Conservation (phyloP, 2,329 filamentous ascomycete genomes). For the Monosporascus sp. region DNA sequence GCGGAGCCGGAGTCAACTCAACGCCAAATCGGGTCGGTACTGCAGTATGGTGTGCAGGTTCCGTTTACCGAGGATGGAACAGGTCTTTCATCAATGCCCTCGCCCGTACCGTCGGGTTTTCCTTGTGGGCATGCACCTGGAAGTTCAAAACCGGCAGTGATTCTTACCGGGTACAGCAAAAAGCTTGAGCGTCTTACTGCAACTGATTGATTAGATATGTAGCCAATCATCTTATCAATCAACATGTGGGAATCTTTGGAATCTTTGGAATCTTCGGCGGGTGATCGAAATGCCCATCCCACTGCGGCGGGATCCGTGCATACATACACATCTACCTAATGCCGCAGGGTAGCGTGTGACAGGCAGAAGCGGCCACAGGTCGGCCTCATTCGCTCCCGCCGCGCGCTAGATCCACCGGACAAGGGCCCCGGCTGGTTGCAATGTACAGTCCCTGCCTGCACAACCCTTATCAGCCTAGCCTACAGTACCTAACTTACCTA, state of each 20-base stretch:
- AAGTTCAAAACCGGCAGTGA: no score
- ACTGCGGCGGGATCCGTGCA: background rate
- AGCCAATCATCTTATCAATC: background rate
- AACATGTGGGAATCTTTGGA: background rate
- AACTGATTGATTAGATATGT: slow-evolving; percentile 1
- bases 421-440: no score
- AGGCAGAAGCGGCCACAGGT: no score
- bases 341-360: no score
- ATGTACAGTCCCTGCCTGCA: no score
- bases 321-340: background rate
- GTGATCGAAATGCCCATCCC: background rate
- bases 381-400: no score
- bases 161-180: no score
- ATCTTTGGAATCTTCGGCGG: background rate
- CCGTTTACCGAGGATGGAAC: background rate
- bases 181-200: background rate
- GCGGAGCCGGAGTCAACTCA: background rate
- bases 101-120: no score
- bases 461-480: no score
- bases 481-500: no score
- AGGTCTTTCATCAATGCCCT: background rate
- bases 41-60: background rate
- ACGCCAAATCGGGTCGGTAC: background rate
- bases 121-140: no score
- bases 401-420: no score